These are phyloP conservation scores for Penicillium paneum DNA, from an alignment of 2,329 filamentous ascomycete genomes.

Conservation along the genomic window DNA sequence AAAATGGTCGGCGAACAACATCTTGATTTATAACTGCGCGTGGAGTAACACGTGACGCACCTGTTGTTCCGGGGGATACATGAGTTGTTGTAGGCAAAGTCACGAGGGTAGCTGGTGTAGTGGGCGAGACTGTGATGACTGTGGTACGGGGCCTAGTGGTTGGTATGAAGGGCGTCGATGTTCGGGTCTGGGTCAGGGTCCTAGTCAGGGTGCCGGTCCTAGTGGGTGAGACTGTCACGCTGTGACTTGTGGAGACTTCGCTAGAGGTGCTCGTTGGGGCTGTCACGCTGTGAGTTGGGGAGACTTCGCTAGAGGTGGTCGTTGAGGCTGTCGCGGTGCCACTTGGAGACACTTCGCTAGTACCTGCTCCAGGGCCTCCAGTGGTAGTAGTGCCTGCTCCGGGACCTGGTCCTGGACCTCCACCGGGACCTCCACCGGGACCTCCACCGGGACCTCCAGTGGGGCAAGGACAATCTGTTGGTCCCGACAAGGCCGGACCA, in stretches of 20 bases:
- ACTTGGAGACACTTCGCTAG: background rate
- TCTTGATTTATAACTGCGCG: constrained; percentile 1
- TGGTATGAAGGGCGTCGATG: constrained; percentile 4
- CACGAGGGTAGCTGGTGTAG: background rate
- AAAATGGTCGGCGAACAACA: background rate
- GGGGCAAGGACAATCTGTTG: background rate
- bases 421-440: background rate
- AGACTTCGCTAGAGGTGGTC: background rate
- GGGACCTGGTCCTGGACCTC: background rate
- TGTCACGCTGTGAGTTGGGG: background rate
- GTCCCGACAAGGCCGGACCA: background rate
- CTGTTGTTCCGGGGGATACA: background rate
- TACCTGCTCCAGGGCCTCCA: background rate
- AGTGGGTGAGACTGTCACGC: background rate
- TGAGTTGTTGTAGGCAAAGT: background rate
- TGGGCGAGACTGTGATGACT: background rate
- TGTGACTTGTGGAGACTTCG: background rate
- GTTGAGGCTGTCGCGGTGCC: background rate
- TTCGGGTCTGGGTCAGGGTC: background rate
- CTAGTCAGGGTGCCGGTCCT: background rate
- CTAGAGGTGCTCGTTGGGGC: background rate
- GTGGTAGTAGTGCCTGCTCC: background rate
- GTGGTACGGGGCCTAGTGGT: background rate
- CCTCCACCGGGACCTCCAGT: background rate
- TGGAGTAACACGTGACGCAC: background rate